These are phyloP conservation scores for Ceratocystis destructans DNA, from an alignment of 2,329 filamentous ascomycete genomes.

Conservation along the genomic window DNA sequence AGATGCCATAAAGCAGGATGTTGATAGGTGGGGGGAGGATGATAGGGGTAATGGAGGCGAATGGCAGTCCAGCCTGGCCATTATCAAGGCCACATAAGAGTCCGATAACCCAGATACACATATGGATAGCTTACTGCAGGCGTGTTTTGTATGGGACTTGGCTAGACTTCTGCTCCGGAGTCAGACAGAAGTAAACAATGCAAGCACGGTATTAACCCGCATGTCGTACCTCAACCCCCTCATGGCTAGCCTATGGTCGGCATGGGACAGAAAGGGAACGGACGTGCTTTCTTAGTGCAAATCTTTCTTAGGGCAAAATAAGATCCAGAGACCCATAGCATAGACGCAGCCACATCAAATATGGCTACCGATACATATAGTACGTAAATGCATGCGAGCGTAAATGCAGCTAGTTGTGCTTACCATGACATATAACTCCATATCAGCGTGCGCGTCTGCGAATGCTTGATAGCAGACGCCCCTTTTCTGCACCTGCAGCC, in stretches of 20 bases:
- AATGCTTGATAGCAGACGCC: neutral
- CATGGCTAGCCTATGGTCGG: neutral
- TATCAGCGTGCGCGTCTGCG: too few relatives aligned
- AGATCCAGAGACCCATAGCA: too few relatives aligned
- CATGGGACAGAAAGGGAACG: neutral
- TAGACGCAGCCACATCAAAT: too few relatives aligned
- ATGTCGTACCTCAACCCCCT: neutral
- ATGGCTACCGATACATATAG: too few relatives aligned
- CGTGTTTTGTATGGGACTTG: neutral
- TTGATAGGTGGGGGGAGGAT: neutral
- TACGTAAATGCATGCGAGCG: too few relatives aligned
- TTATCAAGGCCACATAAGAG: neutral
- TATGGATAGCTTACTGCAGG: neutral
- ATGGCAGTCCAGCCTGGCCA: neutral
- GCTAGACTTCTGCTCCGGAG: neutral
- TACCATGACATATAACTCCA: too few relatives aligned
- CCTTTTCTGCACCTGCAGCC: neutral
- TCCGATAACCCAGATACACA: neutral
- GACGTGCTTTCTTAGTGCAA: neutral
- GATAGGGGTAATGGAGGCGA: too few relatives aligned
- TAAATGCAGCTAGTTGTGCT: too few relatives aligned
- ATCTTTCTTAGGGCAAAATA: neutral
- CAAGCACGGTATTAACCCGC: neutral
- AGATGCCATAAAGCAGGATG: slow-evolving; percentile 1
- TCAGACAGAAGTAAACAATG: neutral